Percentiles rank a stretch among this genome's conserved stretches.
phyloP scores from a whole-genome alignment of 805 yeast species.

The Alloascoidea africana region DNA sequence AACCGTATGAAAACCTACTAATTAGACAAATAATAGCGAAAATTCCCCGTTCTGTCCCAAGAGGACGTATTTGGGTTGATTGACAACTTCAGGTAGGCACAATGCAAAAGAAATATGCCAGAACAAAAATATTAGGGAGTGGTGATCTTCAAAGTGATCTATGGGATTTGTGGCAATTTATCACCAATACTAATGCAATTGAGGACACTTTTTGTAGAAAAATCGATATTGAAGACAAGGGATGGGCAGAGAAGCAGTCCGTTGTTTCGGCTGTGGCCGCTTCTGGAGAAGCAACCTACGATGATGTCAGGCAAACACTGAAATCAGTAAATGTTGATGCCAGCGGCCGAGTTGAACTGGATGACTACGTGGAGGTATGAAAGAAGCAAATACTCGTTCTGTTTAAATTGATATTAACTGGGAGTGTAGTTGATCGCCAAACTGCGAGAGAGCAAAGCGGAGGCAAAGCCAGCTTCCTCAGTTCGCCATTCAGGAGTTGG shows the following conservation, averaged over 20 bases:
- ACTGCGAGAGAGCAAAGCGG: slow-evolving; percentile 33
- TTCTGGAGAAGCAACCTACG: slow-evolving; percentile 72
- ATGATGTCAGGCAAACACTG: slow-evolving; percentile 85
- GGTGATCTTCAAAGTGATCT: too few species aligned
- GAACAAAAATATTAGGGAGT: too few species aligned
- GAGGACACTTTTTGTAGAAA: slow-evolving; percentile 24
- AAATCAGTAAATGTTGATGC: slow-evolving; percentile 90
- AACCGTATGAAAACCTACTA: slow-evolving; percentile 1
- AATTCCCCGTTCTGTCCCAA: slow-evolving; percentile 75
- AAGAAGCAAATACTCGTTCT: too few species aligned
- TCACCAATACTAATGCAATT: too few species aligned
- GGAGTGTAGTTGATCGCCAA: slow-evolving; percentile 47
- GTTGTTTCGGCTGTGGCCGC: slow-evolving; percentile 74
- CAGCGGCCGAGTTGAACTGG: slow-evolving; percentile 91
- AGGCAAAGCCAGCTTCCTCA: slow-evolving; percentile 14
- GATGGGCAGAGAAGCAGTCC: slow-evolving; percentile 86
- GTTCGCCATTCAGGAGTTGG: slow-evolving; percentile 37
- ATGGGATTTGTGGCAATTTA: too few species aligned
- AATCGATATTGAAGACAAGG: slow-evolving; percentile 83
- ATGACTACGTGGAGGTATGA: slow-evolving; percentile 66
- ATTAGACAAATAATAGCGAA: too few species aligned
- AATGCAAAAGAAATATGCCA: too few species aligned
- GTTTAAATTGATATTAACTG: too few species aligned
- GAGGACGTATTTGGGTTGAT: slow-evolving; percentile 75
- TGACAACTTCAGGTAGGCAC: slow-evolving; percentile 63